Evolutionary conservation across 139 green algal species (phyloP).

Genomic region (Zygnema cylindricum): DNA sequence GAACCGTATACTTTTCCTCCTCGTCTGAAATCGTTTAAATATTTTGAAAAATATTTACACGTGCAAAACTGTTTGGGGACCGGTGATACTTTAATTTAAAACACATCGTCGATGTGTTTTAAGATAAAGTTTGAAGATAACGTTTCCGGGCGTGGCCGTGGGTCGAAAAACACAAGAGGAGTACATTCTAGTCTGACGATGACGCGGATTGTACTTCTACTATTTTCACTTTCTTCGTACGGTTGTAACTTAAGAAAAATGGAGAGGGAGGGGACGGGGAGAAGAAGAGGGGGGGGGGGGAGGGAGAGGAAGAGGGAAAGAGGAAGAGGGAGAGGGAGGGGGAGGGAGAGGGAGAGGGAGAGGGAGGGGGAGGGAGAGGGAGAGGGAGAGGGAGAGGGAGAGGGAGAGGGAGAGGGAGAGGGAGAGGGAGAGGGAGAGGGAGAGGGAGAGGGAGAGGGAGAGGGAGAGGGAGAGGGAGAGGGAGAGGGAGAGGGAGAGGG

Average conservation of each 20-base stretch:
- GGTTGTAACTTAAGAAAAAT: not conserved
- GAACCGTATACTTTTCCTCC: too few relatives aligned
- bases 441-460: not conserved
- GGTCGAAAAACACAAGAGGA: too few relatives aligned
- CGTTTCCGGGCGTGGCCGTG: too few relatives aligned
- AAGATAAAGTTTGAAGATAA: too few relatives aligned
- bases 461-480: not conserved
- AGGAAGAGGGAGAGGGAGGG: not conserved
- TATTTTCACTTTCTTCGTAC: not conserved
- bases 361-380: too few relatives aligned
- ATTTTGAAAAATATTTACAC: too few relatives aligned
- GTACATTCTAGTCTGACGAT: too few relatives aligned
- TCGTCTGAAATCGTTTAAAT: too few relatives aligned
- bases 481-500: slow-evolving; percentile 3
- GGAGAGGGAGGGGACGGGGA: not conserved
- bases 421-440: not conserved
- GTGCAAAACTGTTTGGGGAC: too few relatives aligned
- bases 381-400: not conserved
- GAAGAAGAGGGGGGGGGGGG: not conserved
- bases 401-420: not conserved
- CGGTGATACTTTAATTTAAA: too few relatives aligned
- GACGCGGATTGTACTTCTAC: too few relatives aligned
- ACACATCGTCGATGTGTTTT: too few relatives aligned
- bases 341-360: not conserved
- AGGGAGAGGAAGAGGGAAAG: not conserved